Conservation (phyloP, 805 yeast species). For the Teunomyces lycoperdinae region DNA sequence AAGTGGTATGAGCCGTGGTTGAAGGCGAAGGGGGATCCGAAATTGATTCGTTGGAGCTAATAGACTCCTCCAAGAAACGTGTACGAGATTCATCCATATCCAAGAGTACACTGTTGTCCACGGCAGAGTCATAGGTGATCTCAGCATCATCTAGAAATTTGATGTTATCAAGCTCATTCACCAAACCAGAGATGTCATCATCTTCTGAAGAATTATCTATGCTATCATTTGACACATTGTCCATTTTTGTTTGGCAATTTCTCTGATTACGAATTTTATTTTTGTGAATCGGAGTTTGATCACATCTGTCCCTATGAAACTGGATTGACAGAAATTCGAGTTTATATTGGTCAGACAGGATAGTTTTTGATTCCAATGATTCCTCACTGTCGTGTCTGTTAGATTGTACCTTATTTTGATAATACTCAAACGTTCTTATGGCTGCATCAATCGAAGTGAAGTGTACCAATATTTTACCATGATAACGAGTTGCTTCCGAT, state of each 20-base stretch:
- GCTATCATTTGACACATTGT: not conserved
- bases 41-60: conserved; percentile 1
- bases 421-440: conserved; percentile 41
- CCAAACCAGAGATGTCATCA: not conserved
- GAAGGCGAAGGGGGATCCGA: conserved; percentile 7
- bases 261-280: not conserved
- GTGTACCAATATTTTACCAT: conserved; percentile 24
- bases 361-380: not conserved
- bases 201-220: conserved; percentile 1
- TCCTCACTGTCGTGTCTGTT: conserved; percentile 15
- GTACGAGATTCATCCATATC: not conserved
- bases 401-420: conserved; percentile 17
- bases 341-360: conserved; percentile 8
- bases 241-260: not conserved
- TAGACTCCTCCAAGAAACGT: conserved; percentile 1
- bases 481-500: not conserved
- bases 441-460: conserved; percentile 48
- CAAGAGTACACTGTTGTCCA: not conserved
- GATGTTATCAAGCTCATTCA: not conserved
- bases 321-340: conserved; percentile 15
- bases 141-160: not conserved
- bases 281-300: conserved; percentile 19
- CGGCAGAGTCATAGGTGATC: not conserved
- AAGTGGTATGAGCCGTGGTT: conserved; percentile 4
- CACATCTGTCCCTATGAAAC: conserved; percentile 40